These are phyloP conservation scores for Lachancea nothofagi DNA, from an alignment of 805 yeast genomes.

Conservation along the genomic window DNA sequence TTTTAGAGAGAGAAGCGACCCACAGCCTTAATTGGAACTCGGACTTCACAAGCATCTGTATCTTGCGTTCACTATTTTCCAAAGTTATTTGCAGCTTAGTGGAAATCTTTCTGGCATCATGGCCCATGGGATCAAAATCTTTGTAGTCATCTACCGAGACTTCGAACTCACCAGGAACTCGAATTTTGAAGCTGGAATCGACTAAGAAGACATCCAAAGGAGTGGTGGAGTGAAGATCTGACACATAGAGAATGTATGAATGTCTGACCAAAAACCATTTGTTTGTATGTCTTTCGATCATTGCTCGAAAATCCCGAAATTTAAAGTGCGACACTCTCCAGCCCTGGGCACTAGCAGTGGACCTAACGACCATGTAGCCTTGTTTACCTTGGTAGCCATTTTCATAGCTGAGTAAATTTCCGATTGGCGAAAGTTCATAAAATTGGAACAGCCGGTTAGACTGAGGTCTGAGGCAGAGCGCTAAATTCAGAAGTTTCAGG, in stretches of 20 bases:
- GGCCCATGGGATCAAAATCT: constrained; percentile 22
- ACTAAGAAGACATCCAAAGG: constrained; percentile 88
- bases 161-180: constrained; percentile 36
- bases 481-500: constrained; percentile 52
- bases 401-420: constrained; percentile 77
- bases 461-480: constrained; percentile 68
- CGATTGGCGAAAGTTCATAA: constrained; percentile 84
- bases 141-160: constrained; percentile 1
- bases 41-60: constrained; percentile 66
- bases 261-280: constrained; percentile 90
- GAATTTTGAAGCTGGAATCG: constrained; percentile 66
- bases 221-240: constrained; percentile 78
- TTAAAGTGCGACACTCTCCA: constrained; percentile 92
- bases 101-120: constrained; percentile 38
- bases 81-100: constrained; percentile 52
- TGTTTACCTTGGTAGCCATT: constrained; percentile 81
- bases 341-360: constrained; percentile 84
- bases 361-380: constrained; percentile 73
- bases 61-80: constrained; percentile 71
- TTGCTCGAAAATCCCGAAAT: constrained; percentile 70
- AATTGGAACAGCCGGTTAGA: constrained; percentile 80
- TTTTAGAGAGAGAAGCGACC: constrained; percentile 65
- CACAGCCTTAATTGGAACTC: constrained; percentile 61
- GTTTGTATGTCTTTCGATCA: constrained; percentile 84
- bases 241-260: constrained; percentile 78